Conservation (phyloP, 2,329 filamentous ascomycete genomes). For the Scedosporium dehoogii region DNA sequence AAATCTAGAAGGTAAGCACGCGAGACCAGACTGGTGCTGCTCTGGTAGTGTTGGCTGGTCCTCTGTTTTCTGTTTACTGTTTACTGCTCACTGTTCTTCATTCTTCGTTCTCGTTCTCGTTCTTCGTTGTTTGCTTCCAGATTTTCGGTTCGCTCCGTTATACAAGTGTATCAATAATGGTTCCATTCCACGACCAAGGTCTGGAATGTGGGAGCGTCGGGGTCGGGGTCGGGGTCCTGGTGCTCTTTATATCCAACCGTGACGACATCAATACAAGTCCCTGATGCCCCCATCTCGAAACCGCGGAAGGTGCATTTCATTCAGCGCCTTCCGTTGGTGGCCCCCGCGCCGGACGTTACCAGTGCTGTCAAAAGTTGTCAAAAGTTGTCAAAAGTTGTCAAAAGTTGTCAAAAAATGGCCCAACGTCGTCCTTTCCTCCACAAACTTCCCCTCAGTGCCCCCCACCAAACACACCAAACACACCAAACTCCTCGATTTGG, state of each 20-base stretch:
- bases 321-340: not conserved
- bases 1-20: conserved; percentile 4
- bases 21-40: not conserved
- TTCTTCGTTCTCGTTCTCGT: not conserved
- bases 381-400: not conserved
- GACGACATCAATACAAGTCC: too few species aligned
- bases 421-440: not conserved
- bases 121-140: not conserved
- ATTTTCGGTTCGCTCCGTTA: not conserved
- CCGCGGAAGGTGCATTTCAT: not conserved
- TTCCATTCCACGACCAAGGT: not conserved
- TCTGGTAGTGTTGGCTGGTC: not conserved
- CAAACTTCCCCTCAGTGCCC: not conserved
- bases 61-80: not conserved
- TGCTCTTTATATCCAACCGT: not conserved
- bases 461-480: not conserved
- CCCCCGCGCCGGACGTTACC: not conserved
- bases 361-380: not conserved
- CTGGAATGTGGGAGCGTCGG: not conserved
- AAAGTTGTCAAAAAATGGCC: not conserved
- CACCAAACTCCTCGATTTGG: not conserved
- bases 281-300: not conserved
- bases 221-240: not conserved
- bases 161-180: not conserved
- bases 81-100: not conserved